phyloP scores from a whole-genome alignment of 495 filamentous ascomycete genomes.

The Letharia columbiana region DNA sequence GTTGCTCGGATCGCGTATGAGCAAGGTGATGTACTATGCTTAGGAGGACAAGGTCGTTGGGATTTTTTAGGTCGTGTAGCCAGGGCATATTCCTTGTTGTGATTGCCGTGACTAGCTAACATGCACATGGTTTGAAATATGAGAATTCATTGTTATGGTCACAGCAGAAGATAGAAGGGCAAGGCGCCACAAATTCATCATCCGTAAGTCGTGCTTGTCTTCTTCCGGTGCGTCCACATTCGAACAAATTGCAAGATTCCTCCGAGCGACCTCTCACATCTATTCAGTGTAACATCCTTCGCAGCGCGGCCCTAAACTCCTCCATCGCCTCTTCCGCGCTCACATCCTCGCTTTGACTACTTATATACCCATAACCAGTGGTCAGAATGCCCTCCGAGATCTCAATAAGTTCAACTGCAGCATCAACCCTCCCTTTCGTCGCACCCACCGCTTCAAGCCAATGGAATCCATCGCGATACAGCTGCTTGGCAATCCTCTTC shows the following conservation, averaged over 20 bases:
- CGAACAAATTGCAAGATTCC: neutral
- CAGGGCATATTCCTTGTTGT: neutral
- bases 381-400: neutral
- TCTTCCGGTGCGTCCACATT: neutral
- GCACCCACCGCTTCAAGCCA: slow-evolving; percentile 16
- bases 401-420: neutral
- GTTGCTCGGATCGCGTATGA: too few relatives aligned
- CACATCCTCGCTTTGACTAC: neutral
- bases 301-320: neutral
- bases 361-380: too few relatives aligned
- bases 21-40: too few relatives aligned
- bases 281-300: neutral
- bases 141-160: neutral
- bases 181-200: neutral
- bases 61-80: too few relatives aligned
- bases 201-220: neutral
- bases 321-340: neutral
- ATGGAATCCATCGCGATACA: slow-evolving; percentile 16
- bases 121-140: neutral
- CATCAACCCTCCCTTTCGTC: neutral
- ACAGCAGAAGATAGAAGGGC: neutral
- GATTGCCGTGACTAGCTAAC: too few relatives aligned
- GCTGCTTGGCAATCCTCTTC: slow-evolving; percentile 3
- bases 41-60: too few relatives aligned
- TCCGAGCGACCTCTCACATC: neutral